Percentiles rank a stretch among this genome's conserved stretches.
phyloP scores from a whole-genome alignment of 306 rosid species.

The Oemleria cerasiformis region DNA sequence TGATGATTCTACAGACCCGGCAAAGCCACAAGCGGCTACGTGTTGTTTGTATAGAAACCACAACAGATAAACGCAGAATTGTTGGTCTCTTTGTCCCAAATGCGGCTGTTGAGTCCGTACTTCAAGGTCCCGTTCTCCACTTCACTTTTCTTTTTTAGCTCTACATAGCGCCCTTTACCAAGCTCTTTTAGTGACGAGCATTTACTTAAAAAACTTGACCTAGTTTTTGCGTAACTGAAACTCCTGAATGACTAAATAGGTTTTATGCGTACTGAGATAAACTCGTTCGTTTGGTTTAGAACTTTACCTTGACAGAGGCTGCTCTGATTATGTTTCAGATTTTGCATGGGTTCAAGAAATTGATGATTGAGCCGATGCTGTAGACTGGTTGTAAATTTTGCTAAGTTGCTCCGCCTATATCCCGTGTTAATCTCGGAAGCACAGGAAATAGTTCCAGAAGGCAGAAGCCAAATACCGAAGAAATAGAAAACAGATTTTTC shows the following conservation, averaged over 20 bases:
- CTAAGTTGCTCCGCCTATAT: conserved; percentile 2
- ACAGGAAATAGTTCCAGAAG: conserved; percentile 21
- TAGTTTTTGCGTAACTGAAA: background rate
- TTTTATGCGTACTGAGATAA: background rate
- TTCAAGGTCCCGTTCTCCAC: conserved; percentile 56
- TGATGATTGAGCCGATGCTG: conserved; percentile 49
- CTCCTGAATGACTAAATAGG: background rate
- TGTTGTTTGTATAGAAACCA: conserved; percentile 91
- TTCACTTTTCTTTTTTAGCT: background rate
- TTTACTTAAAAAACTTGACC: background rate
- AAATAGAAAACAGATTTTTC: conserved; percentile 30
- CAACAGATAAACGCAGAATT: conserved; percentile 64
- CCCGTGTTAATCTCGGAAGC: conserved; percentile 2
- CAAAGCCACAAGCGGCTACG: conserved; percentile 90
- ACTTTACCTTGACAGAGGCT: background rate
- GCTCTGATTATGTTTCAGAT: conserved; percentile 43
- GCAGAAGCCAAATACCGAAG: conserved; percentile 31
- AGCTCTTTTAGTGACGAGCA: background rate
- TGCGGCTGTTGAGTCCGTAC: conserved; percentile 89
- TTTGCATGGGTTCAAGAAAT: conserved; percentile 92
- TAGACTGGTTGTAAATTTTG: conserved; percentile 20
- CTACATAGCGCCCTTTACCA: background rate
- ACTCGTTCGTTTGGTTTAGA: background rate
- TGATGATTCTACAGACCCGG: conserved; percentile 56
- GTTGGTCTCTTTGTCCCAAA: conserved; percentile 96